A percentile compares a stretch with the other conserved stretches of the same genome.
These are phyloP conservation scores for Aspergillus steynii DNA, from an alignment of 495 filamentous ascomycete genomes.

Conservation along the genomic window DNA sequence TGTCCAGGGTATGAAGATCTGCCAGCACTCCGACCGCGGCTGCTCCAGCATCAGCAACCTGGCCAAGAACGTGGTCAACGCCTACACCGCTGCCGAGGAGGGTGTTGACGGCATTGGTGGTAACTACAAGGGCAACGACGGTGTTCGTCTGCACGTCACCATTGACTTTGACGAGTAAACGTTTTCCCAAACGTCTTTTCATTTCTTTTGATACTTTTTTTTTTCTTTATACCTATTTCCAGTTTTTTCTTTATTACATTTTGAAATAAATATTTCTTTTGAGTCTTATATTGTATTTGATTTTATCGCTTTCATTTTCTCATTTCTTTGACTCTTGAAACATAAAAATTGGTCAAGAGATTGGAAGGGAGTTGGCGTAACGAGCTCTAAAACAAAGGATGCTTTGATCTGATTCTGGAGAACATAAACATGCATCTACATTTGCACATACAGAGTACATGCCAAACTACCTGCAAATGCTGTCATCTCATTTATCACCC, in stretches of 20 bases:
- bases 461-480: no score
- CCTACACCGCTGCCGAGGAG: constrained; percentile 35
- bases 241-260: neutral
- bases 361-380: neutral
- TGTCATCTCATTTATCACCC: no score
- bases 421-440: no score
- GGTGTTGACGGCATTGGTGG: constrained; percentile 31
- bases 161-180: constrained; percentile 36
- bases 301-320: neutral
- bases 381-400: neutral
- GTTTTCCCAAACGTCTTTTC: constrained; percentile 11
- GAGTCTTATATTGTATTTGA: neutral
- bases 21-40: constrained; percentile 26
- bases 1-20: constrained; percentile 47
- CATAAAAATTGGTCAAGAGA: neutral
- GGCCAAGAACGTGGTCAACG: constrained; percentile 28
- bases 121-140: constrained; percentile 13
- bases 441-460: neutral
- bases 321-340: neutral
- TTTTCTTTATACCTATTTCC: constrained; percentile 17
- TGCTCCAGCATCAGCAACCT: constrained; percentile 39
- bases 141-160: constrained; percentile 36
- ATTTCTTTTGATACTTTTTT: constrained; percentile 13
- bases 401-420: no score
- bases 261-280: constrained; percentile 2